Conservation (phyloP, 129 eudicot species). For the Ambrosia trifida region DNA sequence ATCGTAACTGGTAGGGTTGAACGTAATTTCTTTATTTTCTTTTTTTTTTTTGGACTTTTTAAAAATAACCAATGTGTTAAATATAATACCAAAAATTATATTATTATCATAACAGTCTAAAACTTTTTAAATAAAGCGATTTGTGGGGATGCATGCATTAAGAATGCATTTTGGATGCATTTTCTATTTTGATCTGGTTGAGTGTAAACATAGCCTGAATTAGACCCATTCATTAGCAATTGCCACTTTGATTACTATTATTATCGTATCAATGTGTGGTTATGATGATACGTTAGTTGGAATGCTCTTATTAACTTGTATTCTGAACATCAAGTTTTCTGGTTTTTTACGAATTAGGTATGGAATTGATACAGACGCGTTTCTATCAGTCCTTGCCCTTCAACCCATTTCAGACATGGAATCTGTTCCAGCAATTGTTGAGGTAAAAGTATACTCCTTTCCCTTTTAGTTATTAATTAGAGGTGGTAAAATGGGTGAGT, state of each 20-base stretch:
- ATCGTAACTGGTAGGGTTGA: neutral
- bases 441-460: conserved; percentile 47
- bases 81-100: neutral
- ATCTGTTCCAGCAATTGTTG: conserved; percentile 85
- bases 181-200: neutral
- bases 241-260: neutral
- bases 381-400: conserved; percentile 94
- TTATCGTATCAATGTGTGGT: neutral
- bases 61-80: neutral
- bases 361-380: conserved; percentile 96
- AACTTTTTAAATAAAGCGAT: neutral
- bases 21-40: neutral
- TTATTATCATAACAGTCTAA: too few species aligned
- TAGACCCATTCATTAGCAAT: neutral
- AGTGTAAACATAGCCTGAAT: neutral
- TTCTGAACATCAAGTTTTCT: neutral
- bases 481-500: conserved; percentile 9
- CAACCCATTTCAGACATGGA: conserved; percentile 81
- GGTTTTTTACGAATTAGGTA: conserved; percentile 42
- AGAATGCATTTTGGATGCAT: neutral
- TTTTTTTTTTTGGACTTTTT: neutral
- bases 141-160: neutral
- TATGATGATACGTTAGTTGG: conserved; percentile 1
- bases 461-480: neutral
- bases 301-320: conserved; percentile 7